Base-by-base conservation (phyloP, 2,329 filamentous ascomycete species). In the Ceratocystis huliohia region DNA sequence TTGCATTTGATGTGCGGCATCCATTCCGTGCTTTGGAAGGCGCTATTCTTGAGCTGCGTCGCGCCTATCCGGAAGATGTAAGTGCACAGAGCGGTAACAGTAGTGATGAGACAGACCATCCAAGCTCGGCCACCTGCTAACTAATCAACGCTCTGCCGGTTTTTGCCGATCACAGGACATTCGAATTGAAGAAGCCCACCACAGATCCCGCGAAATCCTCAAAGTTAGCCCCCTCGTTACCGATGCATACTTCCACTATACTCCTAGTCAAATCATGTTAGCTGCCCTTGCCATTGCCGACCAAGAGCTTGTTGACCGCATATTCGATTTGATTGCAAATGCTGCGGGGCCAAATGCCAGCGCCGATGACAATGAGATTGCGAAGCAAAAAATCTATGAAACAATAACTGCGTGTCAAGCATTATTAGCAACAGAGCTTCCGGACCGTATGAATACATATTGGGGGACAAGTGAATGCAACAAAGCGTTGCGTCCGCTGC, bases 191-290 rank as follows among this genome's bases (percentile, higher is more conserved):
- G 79, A 80, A 10, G 90, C 90, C 0, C 91, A 96, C 73, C 79
- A 80, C n/a, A 82, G 81, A 64, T 88, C 92, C 0, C 83, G 88
- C 53, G 84, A 86, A 22, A 81, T 90, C 61, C 82, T 95, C 65
- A 90, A 90, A 73, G 88, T 86, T 65, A 88, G 89, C 67, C 89
- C 91, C 0, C 79, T 96, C 63, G 82, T 96, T 69, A 96, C 93
- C 30, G 94, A 99, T 72, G 91, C 85, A n/a, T 97, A 97, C 77
- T 96, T 97, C 76, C 88, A 96, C 75, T 97, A 89, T 77, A 93
- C 93, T 0, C 94, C 94, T 0, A 88, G 89, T 28, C 94, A 99
- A 75, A 96, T 97, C 74, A 92, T 92, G 86, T 82, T 97, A 68
- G 87, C 90, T 0, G 86, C 92, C 0, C 77, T 96, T 33, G 80